phyloP scores from a whole-genome alignment of 1,284 basidiomycete genomes.

The Ceratorhiza oryzae-sativae region DNA sequence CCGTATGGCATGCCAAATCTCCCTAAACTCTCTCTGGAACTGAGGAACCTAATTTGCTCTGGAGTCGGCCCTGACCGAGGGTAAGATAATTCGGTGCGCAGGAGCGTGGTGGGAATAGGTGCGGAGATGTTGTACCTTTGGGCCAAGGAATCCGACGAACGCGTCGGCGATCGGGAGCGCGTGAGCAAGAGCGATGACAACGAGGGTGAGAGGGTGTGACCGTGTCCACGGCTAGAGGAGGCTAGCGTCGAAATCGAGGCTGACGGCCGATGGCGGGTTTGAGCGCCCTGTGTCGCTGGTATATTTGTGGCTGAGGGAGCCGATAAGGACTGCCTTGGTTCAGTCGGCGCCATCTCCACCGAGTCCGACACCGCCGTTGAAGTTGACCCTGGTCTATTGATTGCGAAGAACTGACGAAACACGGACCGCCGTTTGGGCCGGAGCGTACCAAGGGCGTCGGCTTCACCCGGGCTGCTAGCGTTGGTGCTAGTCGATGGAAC shows the following conservation, averaged over 20 bases:
- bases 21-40: conserved; percentile 57
- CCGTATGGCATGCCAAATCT: conserved; percentile 63
- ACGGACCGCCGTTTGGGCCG: conserved; percentile 31
- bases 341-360: conserved; percentile 7
- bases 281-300: not conserved
- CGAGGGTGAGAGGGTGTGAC: conserved; percentile 31
- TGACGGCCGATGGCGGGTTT: conserved; percentile 18
- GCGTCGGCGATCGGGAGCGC: conserved; percentile 13
- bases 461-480: conserved; percentile 2
- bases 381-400: conserved; percentile 24
- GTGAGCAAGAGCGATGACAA: conserved; percentile 16
- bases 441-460: not conserved
- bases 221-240: not conserved
- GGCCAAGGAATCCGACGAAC: conserved; percentile 26
- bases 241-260: conserved; percentile 28
- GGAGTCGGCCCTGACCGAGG: conserved; percentile 60
- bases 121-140: conserved; percentile 53
- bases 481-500: not conserved
- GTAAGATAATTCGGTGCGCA: conserved; percentile 59
- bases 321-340: conserved; percentile 7
- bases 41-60: conserved; percentile 61
- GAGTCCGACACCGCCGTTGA: conserved; percentile 8
- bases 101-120: conserved; percentile 60
- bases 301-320: conserved; percentile 14
- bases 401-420: conserved; percentile 36